Conservation (phyloP, 2,329 filamentous ascomycete genomes). For the Kalaharituber pfeilii region DNA sequence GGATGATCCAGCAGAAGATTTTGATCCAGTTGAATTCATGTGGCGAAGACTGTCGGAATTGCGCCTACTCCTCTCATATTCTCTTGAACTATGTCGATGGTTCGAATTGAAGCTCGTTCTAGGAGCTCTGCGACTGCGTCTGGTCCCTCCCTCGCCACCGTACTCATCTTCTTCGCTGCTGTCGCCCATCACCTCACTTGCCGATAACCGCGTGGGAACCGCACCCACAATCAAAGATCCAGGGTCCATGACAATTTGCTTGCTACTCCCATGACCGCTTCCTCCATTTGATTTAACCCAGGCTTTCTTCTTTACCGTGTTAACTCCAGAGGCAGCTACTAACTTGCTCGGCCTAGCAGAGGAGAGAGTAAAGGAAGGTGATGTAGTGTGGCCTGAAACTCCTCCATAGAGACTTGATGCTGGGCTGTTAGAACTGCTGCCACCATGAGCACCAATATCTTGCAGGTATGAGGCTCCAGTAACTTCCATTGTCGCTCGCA, state of each 20-base stretch:
- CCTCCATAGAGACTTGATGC: constrained; percentile 14
- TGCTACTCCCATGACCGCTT: neutral
- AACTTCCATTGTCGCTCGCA: constrained; percentile 69
- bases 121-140: constrained; percentile 14
- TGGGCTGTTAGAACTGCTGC: constrained; percentile 6
- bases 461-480: constrained; percentile 15
- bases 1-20: constrained; percentile 10
- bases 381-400: neutral
- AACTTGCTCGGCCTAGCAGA: neutral
- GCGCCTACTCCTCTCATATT: constrained; percentile 11
- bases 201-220: constrained; percentile 78
- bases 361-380: neutral
- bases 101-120: constrained; percentile 20
- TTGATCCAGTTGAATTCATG: constrained; percentile 14
- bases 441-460: constrained; percentile 7
- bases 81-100: constrained; percentile 12
- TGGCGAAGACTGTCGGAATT: constrained; percentile 9
- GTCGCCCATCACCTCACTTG: constrained; percentile 84
- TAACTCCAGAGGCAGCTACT: constrained; percentile 25
- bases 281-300: constrained; percentile 18
- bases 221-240: constrained; percentile 41
- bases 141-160: constrained; percentile 25
- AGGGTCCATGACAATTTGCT: constrained; percentile 25
- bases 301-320: constrained; percentile 24
- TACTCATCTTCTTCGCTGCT: constrained; percentile 60